Evolutionary conservation across 768 basidiomycete species (phyloP).

Genomic region (Termitomyces sp.): DNA sequence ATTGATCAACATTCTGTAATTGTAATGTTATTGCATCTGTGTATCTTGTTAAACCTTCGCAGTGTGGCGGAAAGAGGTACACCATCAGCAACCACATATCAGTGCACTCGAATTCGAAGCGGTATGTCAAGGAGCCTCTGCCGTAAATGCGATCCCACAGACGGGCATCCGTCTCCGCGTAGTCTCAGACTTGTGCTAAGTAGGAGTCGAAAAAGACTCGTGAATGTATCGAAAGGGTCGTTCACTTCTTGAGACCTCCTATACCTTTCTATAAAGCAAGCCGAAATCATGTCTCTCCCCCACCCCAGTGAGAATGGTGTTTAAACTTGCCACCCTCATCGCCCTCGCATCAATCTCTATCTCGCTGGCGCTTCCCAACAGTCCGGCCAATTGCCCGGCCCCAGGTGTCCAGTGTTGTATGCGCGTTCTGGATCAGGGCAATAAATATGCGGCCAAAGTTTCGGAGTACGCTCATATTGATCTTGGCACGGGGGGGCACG

Average conservation of each 20-base stretch:
- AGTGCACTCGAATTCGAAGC: no score
- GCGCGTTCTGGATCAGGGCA: neutral
- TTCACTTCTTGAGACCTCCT: neutral
- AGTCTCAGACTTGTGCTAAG: neutral
- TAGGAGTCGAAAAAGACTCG: neutral
- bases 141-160: neutral
- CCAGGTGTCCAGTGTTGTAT: slow-evolving; percentile 10
- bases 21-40: neutral
- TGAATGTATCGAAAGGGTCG: no score
- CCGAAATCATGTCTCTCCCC: neutral
- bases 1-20: neutral
- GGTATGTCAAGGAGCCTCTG: no score
- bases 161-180: neutral
- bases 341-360: neutral
- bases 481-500: neutral
- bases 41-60: neutral
- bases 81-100: no score
- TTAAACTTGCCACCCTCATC: neutral
- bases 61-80: neutral
- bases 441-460: neutral
- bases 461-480: neutral
- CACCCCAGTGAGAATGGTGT: neutral
- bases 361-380: neutral
- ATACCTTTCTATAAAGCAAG: slow-evolving; percentile 1
- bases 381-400: slow-evolving; percentile 4